These are phyloP conservation scores for Ambrosiella xylebori DNA, from an alignment of 2,329 filamentous ascomycete species.

Conservation along the genomic window DNA sequence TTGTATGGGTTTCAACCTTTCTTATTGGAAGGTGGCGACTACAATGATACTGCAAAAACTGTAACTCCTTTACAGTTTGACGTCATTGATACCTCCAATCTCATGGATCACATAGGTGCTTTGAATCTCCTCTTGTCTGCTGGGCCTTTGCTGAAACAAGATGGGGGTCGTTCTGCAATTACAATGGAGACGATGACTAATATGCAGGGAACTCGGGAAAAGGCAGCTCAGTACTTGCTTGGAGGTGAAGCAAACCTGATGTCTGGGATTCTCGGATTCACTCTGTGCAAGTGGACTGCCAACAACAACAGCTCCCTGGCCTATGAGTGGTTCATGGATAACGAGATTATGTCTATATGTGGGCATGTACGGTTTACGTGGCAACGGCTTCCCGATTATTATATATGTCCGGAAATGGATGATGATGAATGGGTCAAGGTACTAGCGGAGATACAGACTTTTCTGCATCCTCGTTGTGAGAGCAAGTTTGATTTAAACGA, in stretches of 20 bases:
- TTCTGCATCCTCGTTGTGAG: too few relatives aligned
- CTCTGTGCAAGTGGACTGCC: background rate
- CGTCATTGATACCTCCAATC: background rate
- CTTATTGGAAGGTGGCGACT: background rate
- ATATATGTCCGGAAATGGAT: too few relatives aligned
- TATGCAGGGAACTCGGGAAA: background rate
- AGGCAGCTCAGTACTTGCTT: background rate
- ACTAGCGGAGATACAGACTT: too few relatives aligned
- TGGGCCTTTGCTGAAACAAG: background rate
- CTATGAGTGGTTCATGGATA: too few relatives aligned
- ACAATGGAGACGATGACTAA: background rate
- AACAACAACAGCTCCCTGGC: too few relatives aligned
- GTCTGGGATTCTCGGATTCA: background rate
- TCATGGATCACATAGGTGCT: background rate
- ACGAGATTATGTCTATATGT: too few relatives aligned
- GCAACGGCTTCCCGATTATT: too few relatives aligned
- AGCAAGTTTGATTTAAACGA: too few relatives aligned
- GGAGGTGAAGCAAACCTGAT: background rate
- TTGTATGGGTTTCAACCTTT: background rate
- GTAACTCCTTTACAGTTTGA: background rate
- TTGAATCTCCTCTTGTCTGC: background rate
- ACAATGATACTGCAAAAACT: background rate
- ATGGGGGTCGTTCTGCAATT: background rate
- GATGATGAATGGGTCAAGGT: too few relatives aligned
- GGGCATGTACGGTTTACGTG: too few relatives aligned